Base-by-base conservation (phyloP, 2,329 filamentous ascomycete genomes). In the Neofusicoccum sp. region DNA sequence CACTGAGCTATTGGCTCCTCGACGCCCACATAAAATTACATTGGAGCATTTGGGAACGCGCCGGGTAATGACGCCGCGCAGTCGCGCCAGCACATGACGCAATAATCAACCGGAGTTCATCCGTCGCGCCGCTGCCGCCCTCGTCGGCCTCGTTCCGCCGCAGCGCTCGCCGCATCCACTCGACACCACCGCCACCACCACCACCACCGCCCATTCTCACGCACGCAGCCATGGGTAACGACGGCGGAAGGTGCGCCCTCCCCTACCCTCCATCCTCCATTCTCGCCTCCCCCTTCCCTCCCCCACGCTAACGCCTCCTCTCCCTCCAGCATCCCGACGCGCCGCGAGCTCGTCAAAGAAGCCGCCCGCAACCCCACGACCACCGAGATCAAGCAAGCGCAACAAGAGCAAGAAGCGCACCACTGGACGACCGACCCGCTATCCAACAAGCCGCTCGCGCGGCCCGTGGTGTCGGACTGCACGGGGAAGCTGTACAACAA, bases 261-360 rank as follows among this genome's bases (percentile, higher is more conserved):
- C 56, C 34, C 44, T 11, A n/a, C 14, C 4, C 29, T 31, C n/a
- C 9, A 6, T 3, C 39, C 28, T 31, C 11, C 6, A n/a, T 48
- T 28, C 29, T n/a, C n/a, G n/a, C n/a, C n/a, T n/a, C n/a, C n/a
- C n/a, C n/a, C n/a, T n/a, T n/a, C n/a, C n/a, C n/a, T n/a, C n/a
- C n/a, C 14, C 60, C 41, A 22, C 31, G 31, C 34, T 45, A 31
- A 16, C 41, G 33, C 34, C 9, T 63, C 3, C 48, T 56, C 14
- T 6, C 5, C 14, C 31, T 8, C 22, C 67, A 87, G 92, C 69
- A 99, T 99, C 69, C 95, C 95, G 4, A 98, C 90, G 67, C 91
- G 96, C 36, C 90, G 93, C 73, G 96, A 99, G 78, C 91, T 99
- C 49, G 95, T 99, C 76, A 96, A 96, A 79, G 90, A 94, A 77